Evolutionary conservation across 139 green algal genomes (phyloP).

Genomic region (Pedinophyceae sp.): DNA sequence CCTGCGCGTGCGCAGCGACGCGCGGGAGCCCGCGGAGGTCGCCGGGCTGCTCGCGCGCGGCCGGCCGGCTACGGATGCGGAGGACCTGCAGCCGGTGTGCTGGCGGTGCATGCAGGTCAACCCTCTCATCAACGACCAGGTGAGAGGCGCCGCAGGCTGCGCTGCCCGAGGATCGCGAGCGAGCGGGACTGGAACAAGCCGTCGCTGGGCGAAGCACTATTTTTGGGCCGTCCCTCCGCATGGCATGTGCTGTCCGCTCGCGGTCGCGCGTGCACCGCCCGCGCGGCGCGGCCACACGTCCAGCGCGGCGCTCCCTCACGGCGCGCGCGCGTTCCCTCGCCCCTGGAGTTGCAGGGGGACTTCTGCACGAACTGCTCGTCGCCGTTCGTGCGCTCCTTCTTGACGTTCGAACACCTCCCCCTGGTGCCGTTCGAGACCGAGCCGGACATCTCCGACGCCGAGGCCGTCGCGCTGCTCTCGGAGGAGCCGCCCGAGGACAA

Average conservation of each 20-base stretch:
- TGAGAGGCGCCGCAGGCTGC: background rate
- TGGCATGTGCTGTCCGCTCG: no score
- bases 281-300: no score
- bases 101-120: constrained; percentile 53
- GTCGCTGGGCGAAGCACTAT: no score
- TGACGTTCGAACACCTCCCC: constrained; percentile 69
- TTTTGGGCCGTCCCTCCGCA: no score
- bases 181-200: no score
- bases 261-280: no score
- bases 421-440: constrained; percentile 63
- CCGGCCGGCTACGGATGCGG: constrained; percentile 40
- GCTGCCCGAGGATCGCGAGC: constrained; percentile 1
- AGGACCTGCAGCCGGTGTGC: constrained; percentile 57
- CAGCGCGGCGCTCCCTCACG: no score
- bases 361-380: constrained; percentile 51
- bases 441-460: constrained; percentile 32
- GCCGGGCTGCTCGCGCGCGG: constrained; percentile 7
- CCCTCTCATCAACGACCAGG: constrained; percentile 41
- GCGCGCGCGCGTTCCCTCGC: no score
- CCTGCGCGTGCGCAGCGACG: constrained; percentile 22
- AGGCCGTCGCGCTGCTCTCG: constrained; percentile 24
- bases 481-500: constrained; percentile 16
- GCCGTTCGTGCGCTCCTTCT: constrained; percentile 48
- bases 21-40: background rate
- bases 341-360: constrained; percentile 24